Evolutionary conservation across 2,329 filamentous ascomycete genomes (phyloP), one percentile per base, ranked within the genome.

Genomic region (Gaeumannomyces tritici): DNA sequence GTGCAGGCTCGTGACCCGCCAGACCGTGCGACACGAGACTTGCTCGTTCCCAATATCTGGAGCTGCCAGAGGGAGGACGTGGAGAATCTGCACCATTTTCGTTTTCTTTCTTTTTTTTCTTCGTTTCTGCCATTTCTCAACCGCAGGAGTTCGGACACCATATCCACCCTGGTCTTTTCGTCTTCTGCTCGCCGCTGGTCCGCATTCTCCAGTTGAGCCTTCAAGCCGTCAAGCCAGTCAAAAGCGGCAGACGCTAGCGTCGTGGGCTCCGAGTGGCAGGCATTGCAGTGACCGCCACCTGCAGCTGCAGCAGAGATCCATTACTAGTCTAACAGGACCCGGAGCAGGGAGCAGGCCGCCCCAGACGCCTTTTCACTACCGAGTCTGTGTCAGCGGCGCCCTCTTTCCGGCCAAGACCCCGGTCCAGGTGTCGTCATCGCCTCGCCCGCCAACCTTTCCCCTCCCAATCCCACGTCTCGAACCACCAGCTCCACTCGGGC

Each of bases 371-470:
- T 47, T n/a, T 21, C 31, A 26, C 9, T 35, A 24, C 35, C 58
- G 55, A 56, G 24, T 15, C 55, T 27, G 24, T 56, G 24, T 15
- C 55, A 56, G 24, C 47, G 26, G 35, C 35, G 11, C 58, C 18
- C 58, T 60, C 27, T 60, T 60, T 59, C 35, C 33, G 12, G 29
- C 57, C 57, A 18, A 26, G 29, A 28, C 26, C 26, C 59, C 33
- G 51, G 51, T 56, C 21, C 51, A 31, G 26, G 60, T 61, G 60
- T 61, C 60, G 60, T 61, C 60, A 61, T 61, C 60, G 54, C 60
- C 26, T 42, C 60, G 26, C 35, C 51, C 51, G 15, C 21, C 51
- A 61, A 35, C 27, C 33, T 55, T 55, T 18, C 55, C 18, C 35
- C 55, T 61, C 61, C 58, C 31, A 60, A 35, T 47, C 35, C 58